Conservation (phyloP, 768 basidiomycete species). For the Tulasnella sp. region DNA sequence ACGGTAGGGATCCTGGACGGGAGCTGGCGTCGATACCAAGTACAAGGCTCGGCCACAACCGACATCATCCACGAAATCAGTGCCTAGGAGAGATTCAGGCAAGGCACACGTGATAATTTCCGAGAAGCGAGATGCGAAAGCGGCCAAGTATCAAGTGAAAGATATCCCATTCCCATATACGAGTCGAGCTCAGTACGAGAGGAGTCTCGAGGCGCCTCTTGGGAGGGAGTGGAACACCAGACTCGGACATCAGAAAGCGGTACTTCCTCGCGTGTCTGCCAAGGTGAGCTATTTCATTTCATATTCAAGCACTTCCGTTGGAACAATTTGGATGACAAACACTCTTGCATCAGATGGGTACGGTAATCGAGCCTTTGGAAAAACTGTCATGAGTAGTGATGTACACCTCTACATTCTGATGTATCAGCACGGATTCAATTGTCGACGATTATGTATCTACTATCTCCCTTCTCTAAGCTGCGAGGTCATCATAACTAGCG, state of each 20-base stretch:
- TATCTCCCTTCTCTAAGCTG: not conserved
- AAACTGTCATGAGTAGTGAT: constrained; percentile 36
- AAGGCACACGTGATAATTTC: constrained; percentile 91
- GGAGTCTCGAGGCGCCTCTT: constrained; percentile 67
- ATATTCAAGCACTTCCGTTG: not conserved
- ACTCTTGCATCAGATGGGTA: constrained; percentile 47
- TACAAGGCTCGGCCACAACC: constrained; percentile 57
- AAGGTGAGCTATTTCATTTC: constrained; percentile 46
- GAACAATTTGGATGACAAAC: not conserved
- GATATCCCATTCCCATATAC: constrained; percentile 95
- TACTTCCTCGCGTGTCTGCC: constrained; percentile 76
- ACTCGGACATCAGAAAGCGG: constrained; percentile 72
- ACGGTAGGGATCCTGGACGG: constrained; percentile 86
- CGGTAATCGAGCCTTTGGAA: constrained; percentile 60
- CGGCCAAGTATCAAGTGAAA: constrained; percentile 76
- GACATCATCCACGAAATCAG: constrained; percentile 75
- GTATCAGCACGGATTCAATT: not conserved
- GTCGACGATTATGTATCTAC: not conserved
- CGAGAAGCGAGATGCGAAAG: constrained; percentile 92
- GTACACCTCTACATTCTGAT: not conserved
- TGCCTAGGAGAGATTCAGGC: constrained; percentile 70
- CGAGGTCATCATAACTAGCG: not conserved
- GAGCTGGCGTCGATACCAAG: constrained; percentile 55
- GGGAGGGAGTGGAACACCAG: constrained; percentile 93
- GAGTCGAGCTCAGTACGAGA: constrained; percentile 85